These are phyloP conservation scores for Colletotrichum sp. DNA, from an alignment of 2,329 filamentous ascomycete species.

Conservation along the genomic window DNA sequence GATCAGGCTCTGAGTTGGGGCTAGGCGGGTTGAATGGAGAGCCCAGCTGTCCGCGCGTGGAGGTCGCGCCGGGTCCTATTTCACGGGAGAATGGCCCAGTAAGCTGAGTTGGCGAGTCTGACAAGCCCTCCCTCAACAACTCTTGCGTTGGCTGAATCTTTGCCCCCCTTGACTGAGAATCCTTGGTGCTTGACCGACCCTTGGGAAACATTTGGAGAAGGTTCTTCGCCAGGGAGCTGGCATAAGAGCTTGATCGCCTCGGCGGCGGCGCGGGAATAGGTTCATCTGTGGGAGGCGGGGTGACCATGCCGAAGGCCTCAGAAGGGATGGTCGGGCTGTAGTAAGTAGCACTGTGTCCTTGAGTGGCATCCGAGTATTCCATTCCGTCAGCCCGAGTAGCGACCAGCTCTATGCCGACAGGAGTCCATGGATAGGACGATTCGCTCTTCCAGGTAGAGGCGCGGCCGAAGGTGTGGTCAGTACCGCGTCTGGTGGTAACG, in stretches of 20 bases:
- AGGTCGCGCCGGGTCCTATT: neutral
- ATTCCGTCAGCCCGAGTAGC: conserved; percentile 22
- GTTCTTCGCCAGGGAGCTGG: conserved; percentile 39
- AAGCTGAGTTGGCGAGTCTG: conserved; percentile 36
- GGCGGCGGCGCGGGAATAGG: conserved; percentile 8
- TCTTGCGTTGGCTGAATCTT: neutral
- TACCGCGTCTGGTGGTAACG: conserved; percentile 7
- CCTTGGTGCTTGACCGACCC: conserved; percentile 31
- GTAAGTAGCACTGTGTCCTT: conserved; percentile 40
- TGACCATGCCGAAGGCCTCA: conserved; percentile 44
- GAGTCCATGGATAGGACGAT: conserved; percentile 14
- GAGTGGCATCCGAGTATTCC: conserved; percentile 21
- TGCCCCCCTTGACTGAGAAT: conserved; percentile 2
- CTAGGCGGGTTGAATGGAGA: conserved; percentile 11
- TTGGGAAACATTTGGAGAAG: conserved; percentile 37
- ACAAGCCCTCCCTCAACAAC: conserved; percentile 8
- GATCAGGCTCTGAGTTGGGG: conserved; percentile 4
- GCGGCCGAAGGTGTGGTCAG: conserved; percentile 13
- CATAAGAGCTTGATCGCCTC: conserved; percentile 32
- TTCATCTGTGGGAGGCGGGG: conserved; percentile 27
- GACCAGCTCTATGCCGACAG: conserved; percentile 16
- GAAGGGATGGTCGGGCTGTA: conserved; percentile 46
- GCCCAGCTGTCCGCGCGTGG: neutral
- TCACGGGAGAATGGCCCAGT: neutral
- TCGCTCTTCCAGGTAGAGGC: conserved; percentile 20